phyloP scores from a whole-genome alignment of 2,329 filamentous ascomycete genomes.

The Samsoniella hepiali region DNA sequence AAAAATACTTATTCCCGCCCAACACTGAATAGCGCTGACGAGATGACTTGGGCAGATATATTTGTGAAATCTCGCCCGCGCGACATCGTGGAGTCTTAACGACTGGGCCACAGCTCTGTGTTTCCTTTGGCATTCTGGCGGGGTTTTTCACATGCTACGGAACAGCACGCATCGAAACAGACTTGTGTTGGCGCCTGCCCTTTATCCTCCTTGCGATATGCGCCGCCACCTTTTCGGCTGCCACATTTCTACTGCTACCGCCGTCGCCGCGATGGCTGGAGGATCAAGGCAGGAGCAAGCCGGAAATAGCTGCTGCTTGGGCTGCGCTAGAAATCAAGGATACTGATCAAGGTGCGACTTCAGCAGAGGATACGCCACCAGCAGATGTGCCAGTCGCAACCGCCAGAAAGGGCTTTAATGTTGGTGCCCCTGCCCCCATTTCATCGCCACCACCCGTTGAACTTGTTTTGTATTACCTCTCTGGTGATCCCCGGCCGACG shows the following conservation, averaged over 20 bases:
- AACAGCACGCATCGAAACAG: constrained; percentile 42
- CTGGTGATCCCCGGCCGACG: neutral
- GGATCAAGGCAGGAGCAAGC: constrained; percentile 41
- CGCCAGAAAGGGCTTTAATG: neutral
- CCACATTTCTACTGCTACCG: constrained; percentile 44
- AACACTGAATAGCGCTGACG: neutral
- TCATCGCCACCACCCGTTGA: neutral
- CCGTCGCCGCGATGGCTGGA: constrained; percentile 59
- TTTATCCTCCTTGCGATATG: constrained; percentile 47
- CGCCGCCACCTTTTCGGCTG: constrained; percentile 32
- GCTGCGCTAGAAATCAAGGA: constrained; percentile 40
- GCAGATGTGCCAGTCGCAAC: neutral
- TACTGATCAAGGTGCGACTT: constrained; percentile 38
- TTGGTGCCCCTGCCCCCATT: neutral
- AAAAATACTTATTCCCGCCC: constrained; percentile 35
- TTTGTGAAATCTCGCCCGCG: constrained; percentile 58
- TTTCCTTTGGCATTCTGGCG: constrained; percentile 46
- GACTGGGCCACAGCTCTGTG: constrained; percentile 51
- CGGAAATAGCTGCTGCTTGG: constrained; percentile 44
- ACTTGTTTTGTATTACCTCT: neutral
- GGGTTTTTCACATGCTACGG: constrained; percentile 63
- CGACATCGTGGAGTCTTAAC: constrained; percentile 48
- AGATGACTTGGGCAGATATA: constrained; percentile 37
- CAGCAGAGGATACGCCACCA: constrained; percentile 39
- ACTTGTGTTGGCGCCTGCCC: constrained; percentile 54